These are phyloP conservation scores for Luffa acutangula DNA, from an alignment of 306 rosid genomes.

Conservation along the genomic window DNA sequence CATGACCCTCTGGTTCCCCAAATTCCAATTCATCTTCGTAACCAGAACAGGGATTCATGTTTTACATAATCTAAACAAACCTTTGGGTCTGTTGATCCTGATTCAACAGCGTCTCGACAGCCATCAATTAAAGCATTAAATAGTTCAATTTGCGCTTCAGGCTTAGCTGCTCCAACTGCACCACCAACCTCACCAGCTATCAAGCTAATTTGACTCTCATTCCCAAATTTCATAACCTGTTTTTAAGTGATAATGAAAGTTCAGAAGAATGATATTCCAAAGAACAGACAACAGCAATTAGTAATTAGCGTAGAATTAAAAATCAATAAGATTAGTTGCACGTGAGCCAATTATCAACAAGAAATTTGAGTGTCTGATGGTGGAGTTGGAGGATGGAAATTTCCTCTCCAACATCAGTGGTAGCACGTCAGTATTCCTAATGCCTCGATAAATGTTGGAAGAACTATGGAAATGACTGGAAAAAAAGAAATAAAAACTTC, in stretches of 20 bases:
- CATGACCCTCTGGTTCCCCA: conserved; percentile 4
- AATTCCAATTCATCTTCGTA: conserved; percentile 6
- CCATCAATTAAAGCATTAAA: conserved; percentile 77
- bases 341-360: background rate
- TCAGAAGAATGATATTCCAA: background rate
- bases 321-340: background rate
- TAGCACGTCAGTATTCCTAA: background rate
- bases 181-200: conserved; percentile 86
- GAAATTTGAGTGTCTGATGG: background rate
- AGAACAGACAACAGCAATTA: background rate
- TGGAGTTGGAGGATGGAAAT: background rate
- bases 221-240: conserved; percentile 90
- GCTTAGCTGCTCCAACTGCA: conserved; percentile 53
- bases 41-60: background rate
- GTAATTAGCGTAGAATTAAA: background rate
- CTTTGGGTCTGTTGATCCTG: conserved; percentile 73
- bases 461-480: background rate
- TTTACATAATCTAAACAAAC: conserved; percentile 28
- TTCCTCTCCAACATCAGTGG: background rate
- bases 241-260: conserved; percentile 6
- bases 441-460: background rate
- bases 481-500: background rate
- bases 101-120: conserved; percentile 72
- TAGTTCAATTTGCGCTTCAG: conserved; percentile 66
- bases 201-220: conserved; percentile 69